Evolutionary conservation across 2,329 filamentous ascomycete species (phyloP).

Genomic region (Teratosphaeria gauchensis): DNA sequence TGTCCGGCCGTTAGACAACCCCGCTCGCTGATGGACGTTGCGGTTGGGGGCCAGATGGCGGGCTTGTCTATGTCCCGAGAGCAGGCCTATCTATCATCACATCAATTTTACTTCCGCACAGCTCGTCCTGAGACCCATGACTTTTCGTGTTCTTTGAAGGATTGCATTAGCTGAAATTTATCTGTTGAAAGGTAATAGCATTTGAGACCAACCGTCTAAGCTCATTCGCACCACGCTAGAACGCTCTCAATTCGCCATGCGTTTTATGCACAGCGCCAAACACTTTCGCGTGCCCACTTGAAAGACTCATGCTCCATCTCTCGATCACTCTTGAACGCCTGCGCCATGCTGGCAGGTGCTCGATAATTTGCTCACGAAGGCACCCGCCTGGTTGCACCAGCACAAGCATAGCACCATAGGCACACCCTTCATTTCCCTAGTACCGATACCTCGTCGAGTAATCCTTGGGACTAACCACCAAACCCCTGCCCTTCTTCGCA

Average conservation of each 20-base stretch:
- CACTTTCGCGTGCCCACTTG: too few relatives aligned
- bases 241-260: background rate
- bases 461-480: slow-evolving; percentile 92
- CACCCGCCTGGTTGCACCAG: too few relatives aligned
- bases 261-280: background rate
- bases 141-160: background rate
- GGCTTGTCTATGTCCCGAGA: background rate
- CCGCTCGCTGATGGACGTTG: background rate
- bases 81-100: too few relatives aligned
- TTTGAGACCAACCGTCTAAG: background rate
- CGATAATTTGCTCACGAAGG: too few relatives aligned
- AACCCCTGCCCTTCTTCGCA: slow-evolving; percentile 94
- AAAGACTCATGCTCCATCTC: too few relatives aligned
- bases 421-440: slow-evolving; percentile 23
- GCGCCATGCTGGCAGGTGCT: too few relatives aligned
- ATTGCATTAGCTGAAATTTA: background rate
- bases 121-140: too few relatives aligned
- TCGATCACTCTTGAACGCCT: too few relatives aligned
- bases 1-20: background rate
- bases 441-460: slow-evolving; percentile 64
- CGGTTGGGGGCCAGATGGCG: background rate
- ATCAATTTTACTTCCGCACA: too few relatives aligned
- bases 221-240: background rate
- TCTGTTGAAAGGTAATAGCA: background rate
- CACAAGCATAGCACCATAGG: too few relatives aligned